A percentile compares a stretch with the other conserved stretches of the same genome.
phyloP scores from a whole-genome alignment of 148 eudicot species.

The Spergularia bocconei region DNA sequence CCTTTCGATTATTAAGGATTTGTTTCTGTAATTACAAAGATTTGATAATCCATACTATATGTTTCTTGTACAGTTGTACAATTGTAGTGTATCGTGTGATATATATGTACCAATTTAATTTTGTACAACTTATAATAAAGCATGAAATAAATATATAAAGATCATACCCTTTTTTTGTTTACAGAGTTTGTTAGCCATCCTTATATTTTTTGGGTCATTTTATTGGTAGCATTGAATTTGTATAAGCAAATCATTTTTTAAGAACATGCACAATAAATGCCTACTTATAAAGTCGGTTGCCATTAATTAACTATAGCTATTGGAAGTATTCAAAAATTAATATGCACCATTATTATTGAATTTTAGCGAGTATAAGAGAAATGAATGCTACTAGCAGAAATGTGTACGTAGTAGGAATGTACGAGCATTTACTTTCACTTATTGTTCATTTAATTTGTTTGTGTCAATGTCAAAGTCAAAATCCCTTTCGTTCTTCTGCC shows the following conservation, averaged over 20 bases:
- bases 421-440: too few species aligned
- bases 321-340: neutral
- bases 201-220: neutral
- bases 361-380: too few species aligned
- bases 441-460: too few species aligned
- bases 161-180: neutral
- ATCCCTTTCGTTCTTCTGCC: too few species aligned
- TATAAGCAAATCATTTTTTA: neutral
- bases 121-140: neutral
- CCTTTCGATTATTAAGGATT: neutral
- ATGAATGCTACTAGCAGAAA: too few species aligned
- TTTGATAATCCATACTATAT: neutral
- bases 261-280: neutral
- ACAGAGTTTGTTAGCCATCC: neutral
- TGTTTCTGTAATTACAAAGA: neutral
- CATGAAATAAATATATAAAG: neutral
- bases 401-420: too few species aligned
- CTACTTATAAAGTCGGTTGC: constrained; percentile 1
- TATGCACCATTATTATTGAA: too few species aligned
- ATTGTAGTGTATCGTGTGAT: neutral
- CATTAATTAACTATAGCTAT: neutral
- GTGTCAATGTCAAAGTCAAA: too few species aligned
- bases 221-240: neutral
- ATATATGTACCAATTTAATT: neutral
- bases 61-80: neutral